These are phyloP conservation scores for Phytopythium aichiense DNA, from an alignment of 352 stramenopile genomes.

Conservation along the genomic window DNA sequence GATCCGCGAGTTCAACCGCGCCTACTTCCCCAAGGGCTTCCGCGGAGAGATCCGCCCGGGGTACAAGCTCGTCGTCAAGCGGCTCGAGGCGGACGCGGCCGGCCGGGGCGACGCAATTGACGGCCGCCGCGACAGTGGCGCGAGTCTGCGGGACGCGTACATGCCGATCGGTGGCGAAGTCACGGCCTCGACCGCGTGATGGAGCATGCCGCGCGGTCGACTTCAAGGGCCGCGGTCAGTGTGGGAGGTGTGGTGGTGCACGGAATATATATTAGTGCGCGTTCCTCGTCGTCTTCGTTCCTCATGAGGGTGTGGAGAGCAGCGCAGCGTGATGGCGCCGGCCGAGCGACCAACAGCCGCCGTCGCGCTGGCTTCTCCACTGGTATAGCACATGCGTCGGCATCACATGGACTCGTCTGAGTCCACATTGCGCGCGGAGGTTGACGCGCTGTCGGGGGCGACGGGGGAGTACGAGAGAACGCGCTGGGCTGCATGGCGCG, in stretches of 20 bases:
- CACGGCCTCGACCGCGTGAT: slow-evolving; percentile 20
- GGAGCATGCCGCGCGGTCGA: neutral
- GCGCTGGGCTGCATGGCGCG: slow-evolving; percentile 1
- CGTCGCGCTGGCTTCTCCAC: neutral
- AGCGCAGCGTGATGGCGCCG: neutral
- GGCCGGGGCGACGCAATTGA: slow-evolving; percentile 15
- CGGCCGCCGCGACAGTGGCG: slow-evolving; percentile 23
- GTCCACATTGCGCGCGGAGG: neutral
- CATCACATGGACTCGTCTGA: neutral
- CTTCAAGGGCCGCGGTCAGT: neutral
- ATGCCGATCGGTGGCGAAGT: slow-evolving; percentile 2
- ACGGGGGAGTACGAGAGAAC: slow-evolving; percentile 13
- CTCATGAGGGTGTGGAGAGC: neutral
- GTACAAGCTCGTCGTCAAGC: slow-evolving; percentile 84
- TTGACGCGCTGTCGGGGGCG: slow-evolving; percentile 10
- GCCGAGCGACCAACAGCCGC: neutral
- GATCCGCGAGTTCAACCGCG: slow-evolving; percentile 81
- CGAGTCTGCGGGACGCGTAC: slow-evolving; percentile 12
- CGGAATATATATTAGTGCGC: slow-evolving; percentile 3
- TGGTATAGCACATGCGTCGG: neutral
- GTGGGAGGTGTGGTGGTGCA: neutral
- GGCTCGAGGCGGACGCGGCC: slow-evolving; percentile 15
- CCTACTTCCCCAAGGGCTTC: slow-evolving; percentile 85
- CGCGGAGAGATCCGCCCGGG: slow-evolving; percentile 69
- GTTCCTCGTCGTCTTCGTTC: neutral